Percentiles rank a stretch among this genome's conserved stretches.
Evolutionary conservation across 2,329 filamentous ascomycete genomes (phyloP).

Genomic region (Sarocladiaceae sp.): DNA sequence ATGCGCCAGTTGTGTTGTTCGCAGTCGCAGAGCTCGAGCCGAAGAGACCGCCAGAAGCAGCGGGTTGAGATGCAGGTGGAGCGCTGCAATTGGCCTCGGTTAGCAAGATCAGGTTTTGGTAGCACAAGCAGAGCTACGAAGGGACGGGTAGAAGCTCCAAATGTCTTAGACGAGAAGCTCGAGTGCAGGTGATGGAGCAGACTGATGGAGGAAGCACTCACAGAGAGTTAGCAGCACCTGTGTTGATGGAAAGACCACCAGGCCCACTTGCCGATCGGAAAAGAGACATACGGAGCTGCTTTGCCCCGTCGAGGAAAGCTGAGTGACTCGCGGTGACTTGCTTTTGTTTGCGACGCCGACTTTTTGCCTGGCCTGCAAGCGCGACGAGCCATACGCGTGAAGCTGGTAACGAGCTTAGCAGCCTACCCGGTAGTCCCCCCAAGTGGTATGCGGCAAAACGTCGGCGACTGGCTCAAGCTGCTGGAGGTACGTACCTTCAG

Average conservation of each 20-base stretch:
- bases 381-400: slow-evolving; percentile 2
- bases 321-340: slow-evolving; percentile 5
- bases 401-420: not conserved
- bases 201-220: slow-evolving; percentile 18
- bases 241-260: slow-evolving; percentile 58
- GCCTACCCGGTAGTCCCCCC: not conserved
- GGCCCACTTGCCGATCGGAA: slow-evolving; percentile 54
- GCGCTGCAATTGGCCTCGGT: slow-evolving; percentile 12
- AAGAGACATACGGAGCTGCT: slow-evolving; percentile 34
- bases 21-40: slow-evolving; percentile 22
- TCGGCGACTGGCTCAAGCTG: not conserved
- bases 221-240: slow-evolving; percentile 48
- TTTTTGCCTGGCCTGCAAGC: slow-evolving; percentile 10
- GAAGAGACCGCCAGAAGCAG: slow-evolving; percentile 30
- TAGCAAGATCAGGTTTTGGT: slow-evolving; percentile 11
- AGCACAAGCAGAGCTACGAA: slow-evolving; percentile 3
- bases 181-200: not conserved
- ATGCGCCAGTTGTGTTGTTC: not conserved
- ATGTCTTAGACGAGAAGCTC: not conserved
- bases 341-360: slow-evolving; percentile 10
- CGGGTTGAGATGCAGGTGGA: slow-evolving; percentile 19
- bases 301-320: not conserved
- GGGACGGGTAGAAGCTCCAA: not conserved
- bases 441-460: not conserved
- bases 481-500: not conserved